A percentile compares a stretch with the other conserved stretches of the same genome.
These are phyloP conservation scores for Metarhizium robertsii DNA, from an alignment of 2,329 filamentous ascomycete genomes.

Conservation along the genomic window DNA sequence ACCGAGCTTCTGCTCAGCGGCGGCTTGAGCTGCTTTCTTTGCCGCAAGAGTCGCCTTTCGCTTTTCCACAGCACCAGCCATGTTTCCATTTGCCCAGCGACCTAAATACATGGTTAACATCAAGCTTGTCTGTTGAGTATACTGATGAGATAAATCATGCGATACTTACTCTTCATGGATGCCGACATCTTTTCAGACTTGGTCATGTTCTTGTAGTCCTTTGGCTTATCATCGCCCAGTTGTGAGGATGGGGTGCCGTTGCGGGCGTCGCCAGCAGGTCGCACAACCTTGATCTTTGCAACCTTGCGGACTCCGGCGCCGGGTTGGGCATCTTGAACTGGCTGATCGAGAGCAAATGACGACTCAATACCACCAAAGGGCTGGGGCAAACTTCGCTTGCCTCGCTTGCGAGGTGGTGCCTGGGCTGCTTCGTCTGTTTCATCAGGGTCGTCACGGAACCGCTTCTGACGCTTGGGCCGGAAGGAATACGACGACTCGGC, in stretches of 20 bases:
- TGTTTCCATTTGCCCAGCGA: slow-evolving; percentile 52
- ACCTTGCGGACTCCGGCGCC: slow-evolving; percentile 20
- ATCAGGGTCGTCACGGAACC: slow-evolving; percentile 40
- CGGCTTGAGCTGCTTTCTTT: slow-evolving; percentile 43
- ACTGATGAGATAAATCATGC: not conserved
- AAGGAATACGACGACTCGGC: slow-evolving; percentile 43
- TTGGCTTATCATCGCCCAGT: slow-evolving; percentile 28
- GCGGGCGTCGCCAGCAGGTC: slow-evolving; percentile 17
- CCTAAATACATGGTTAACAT: slow-evolving; percentile 23
- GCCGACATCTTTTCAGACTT: slow-evolving; percentile 59
- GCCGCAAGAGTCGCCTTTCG: slow-evolving; percentile 50
- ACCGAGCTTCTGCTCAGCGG: slow-evolving; percentile 26
- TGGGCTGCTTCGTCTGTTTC: slow-evolving; percentile 27
- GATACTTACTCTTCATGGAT: slow-evolving; percentile 50
- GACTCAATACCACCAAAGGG: slow-evolving; percentile 6
- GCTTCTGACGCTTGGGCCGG: slow-evolving; percentile 44
- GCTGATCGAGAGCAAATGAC: slow-evolving; percentile 10
- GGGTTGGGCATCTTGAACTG: slow-evolving; percentile 13
- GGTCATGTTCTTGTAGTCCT: slow-evolving; percentile 52
- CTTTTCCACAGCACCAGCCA: slow-evolving; percentile 51
- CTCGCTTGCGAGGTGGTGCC: slow-evolving; percentile 29
- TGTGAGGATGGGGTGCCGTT: slow-evolving; percentile 20
- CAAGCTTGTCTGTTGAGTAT: slow-evolving; percentile 12
- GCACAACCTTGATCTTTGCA: slow-evolving; percentile 30
- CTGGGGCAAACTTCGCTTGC: slow-evolving; percentile 17